Base-by-base conservation (phyloP, 148 eudicot genomes). In the Nyssa sinensis region DNA sequence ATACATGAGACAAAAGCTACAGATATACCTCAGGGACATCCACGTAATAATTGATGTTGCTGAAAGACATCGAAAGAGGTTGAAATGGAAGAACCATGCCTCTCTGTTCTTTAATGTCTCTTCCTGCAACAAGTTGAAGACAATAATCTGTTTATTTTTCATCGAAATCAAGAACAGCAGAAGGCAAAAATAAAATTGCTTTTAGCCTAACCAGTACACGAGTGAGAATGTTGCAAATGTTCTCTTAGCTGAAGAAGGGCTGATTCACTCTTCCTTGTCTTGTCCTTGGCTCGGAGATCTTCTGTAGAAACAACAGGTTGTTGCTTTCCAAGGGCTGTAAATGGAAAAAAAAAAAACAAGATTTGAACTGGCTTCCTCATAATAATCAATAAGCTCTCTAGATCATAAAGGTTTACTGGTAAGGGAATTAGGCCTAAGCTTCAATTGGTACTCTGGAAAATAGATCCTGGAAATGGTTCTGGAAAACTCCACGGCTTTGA, bases 61-160 rank as follows among this genome's bases (percentile, higher is more conserved):
- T 80, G 78, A 95, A 95, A 35, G 89, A 84, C 98, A 95, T 92
- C 72, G 97, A 84, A 83, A 95, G 98, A 58, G 94, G 96, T 82
- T 84, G 82, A 81, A 95, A 95, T 64, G 98, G 98, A 79, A 95
- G 98, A 75, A 92, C 97, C 98, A 95, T 92, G 84, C 97, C 97
- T 78, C 76, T 90, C 62, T 73, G 81, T 33, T 35, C 69, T 70
- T 71, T 70, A 13, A 80, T 29, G 25, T 83, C 84, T 81, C 80
- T 82, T 64, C 97, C 98, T 95, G 88, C 19, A 70, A 77, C 51
- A 75, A 61, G 64, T 64, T 57, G 10, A 69, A n/a, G 49, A 66
- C 17, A 70, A 44, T 21, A 17, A n/a, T 21, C 19, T 11, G 14
- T 44, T 44, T 44, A n/a, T 21, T n/a, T 55, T n/a, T 55, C 1